phyloP scores from a whole-genome alignment of 495 filamentous ascomycete species.

The Pseudomonodictys pantanalensis region DNA sequence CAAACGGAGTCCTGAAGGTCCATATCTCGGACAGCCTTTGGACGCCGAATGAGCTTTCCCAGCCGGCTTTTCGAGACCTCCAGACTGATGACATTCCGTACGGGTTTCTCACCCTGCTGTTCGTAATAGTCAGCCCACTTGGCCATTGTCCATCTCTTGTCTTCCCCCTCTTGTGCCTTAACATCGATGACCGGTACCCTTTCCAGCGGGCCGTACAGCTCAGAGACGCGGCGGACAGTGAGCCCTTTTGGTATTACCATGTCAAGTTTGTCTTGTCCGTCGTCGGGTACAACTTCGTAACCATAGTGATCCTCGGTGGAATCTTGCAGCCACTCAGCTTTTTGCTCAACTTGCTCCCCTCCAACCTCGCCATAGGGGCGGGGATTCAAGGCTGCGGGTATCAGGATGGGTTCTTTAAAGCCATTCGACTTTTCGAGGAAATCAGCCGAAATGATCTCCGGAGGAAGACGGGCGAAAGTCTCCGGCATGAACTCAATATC shows the following conservation, averaged over 20 bases:
- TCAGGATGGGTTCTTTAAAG: constrained; percentile 70
- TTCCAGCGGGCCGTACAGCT: constrained; percentile 65
- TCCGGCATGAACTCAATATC: constrained; percentile 62
- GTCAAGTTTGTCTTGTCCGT: constrained; percentile 65
- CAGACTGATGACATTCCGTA: constrained; percentile 74
- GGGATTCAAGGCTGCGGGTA: constrained; percentile 66
- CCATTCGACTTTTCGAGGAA: constrained; percentile 64
- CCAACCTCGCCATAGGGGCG: too few relatives aligned
- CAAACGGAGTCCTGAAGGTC: constrained; percentile 72
- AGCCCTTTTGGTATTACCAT: constrained; percentile 71
- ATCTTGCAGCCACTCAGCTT: neutral
- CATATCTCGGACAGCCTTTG: constrained; percentile 67
- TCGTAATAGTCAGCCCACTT: constrained; percentile 78
- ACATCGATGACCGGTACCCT: constrained; percentile 73
- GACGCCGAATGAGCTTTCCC: constrained; percentile 63
- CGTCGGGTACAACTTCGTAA: constrained; percentile 52
- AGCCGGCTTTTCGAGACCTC: constrained; percentile 69
- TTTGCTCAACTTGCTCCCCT: too few relatives aligned
- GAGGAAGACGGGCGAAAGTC: constrained; percentile 63
- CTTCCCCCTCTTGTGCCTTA: constrained; percentile 68
- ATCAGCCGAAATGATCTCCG: constrained; percentile 65
- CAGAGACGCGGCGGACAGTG: constrained; percentile 63
- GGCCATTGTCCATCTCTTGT: constrained; percentile 67
- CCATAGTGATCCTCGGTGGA: constrained; percentile 33
- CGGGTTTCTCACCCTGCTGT: constrained; percentile 57